These are phyloP conservation scores for Gossypium raimondii DNA, from an alignment of 345 rosid genomes.

Conservation along the genomic window DNA sequence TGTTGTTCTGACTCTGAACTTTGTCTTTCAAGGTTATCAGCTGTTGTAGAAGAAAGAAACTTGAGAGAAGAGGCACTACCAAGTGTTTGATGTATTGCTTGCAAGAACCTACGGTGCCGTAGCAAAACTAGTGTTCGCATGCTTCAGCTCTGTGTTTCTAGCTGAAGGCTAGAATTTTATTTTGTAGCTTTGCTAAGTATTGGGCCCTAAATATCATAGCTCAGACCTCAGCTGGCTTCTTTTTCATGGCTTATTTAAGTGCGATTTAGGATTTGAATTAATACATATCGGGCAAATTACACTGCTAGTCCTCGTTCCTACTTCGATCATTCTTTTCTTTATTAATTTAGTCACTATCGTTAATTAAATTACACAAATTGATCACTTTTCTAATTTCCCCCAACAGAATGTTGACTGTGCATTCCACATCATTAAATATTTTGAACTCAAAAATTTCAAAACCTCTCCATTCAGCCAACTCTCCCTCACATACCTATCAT, in stretches of 20 bases:
- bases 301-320: too few species aligned
- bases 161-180: neutral
- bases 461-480: too few species aligned
- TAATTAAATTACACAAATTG: too few species aligned
- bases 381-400: too few species aligned
- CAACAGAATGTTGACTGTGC: too few species aligned
- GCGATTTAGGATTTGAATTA: too few species aligned
- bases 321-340: too few species aligned
- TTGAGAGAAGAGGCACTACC: conserved; percentile 5
- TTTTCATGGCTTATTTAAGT: neutral
- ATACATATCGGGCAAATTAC: too few species aligned
- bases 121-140: conserved; percentile 30
- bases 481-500: too few species aligned
- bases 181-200: neutral
- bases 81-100: conserved; percentile 54
- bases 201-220: neutral
- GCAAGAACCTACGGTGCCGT: conserved; percentile 34
- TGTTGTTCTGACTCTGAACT: conserved; percentile 22
- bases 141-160: neutral
- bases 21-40: conserved; percentile 2
- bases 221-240: neutral
- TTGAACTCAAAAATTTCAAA: too few species aligned
- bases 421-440: too few species aligned
- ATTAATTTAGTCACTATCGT: too few species aligned
- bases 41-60: conserved; percentile 21